phyloP scores from a whole-genome alignment of 805 yeast genomes.

The Jamesozyma piceae region DNA sequence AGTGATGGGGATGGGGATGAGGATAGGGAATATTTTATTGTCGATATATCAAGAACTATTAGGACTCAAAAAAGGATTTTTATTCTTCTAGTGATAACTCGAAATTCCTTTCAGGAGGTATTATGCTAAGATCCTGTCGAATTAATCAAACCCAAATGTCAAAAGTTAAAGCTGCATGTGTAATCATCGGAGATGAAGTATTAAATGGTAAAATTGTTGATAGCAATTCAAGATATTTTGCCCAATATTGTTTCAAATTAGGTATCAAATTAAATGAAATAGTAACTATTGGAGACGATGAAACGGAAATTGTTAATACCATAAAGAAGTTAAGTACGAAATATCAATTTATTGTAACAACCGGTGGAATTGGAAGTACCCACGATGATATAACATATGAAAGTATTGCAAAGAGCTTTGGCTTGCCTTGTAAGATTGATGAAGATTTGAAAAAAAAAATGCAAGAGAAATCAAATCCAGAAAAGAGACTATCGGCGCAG shows the following conservation, averaged over 20 bases:
- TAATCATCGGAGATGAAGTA: slow-evolving; percentile 75
- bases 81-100: too few species aligned
- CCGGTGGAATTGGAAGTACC: slow-evolving; percentile 70
- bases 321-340: slow-evolving; percentile 36
- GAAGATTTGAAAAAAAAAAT: slow-evolving; percentile 50
- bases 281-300: slow-evolving; percentile 70
- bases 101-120: not conserved
- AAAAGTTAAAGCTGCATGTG: slow-evolving; percentile 27
- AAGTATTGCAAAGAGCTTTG: slow-evolving; percentile 58
- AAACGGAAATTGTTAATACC: slow-evolving; percentile 49
- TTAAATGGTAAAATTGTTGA: slow-evolving; percentile 78
- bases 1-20: too few species aligned
- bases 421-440: slow-evolving; percentile 43
- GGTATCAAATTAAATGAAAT: slow-evolving; percentile 62
- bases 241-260: slow-evolving; percentile 55
- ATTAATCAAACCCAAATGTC: slow-evolving; percentile 11
- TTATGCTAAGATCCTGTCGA: not conserved
- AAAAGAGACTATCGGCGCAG: slow-evolving; percentile 29
- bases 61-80: too few species aligned
- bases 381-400: slow-evolving; percentile 85
- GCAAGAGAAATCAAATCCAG: slow-evolving; percentile 38
- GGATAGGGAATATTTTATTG: too few species aligned
- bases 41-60: too few species aligned
- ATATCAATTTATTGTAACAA: slow-evolving; percentile 61
- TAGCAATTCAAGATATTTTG: slow-evolving; percentile 65